These are phyloP conservation scores for Hypseocharis bilobata DNA, from an alignment of 441 rosid genomes.

Conservation along the genomic window DNA sequence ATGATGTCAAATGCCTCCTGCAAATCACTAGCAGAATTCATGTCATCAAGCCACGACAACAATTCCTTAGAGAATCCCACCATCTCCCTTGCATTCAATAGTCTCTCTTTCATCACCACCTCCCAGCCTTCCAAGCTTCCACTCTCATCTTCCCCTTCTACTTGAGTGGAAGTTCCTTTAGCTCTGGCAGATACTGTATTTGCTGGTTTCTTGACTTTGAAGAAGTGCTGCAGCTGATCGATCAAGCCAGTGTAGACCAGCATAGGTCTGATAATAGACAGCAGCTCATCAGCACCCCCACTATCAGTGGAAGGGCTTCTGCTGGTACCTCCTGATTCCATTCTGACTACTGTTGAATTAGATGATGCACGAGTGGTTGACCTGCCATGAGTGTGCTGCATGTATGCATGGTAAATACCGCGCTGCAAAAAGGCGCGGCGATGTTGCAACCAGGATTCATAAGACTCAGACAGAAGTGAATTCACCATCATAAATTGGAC, in stretches of 20 bases:
- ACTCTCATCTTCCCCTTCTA: slow-evolving; percentile 36
- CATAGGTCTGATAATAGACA: slow-evolving; percentile 69
- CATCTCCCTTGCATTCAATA: slow-evolving; percentile 76
- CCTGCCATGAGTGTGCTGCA: slow-evolving; percentile 89
- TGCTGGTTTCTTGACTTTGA: slow-evolving; percentile 56
- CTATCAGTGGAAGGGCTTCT: slow-evolving; percentile 33
- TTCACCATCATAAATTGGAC: slow-evolving; percentile 99
- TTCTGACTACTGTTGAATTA: slow-evolving; percentile 24
- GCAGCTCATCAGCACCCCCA: slow-evolving; percentile 43
- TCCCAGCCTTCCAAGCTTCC: slow-evolving; percentile 78
- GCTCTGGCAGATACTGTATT: slow-evolving; percentile 25
- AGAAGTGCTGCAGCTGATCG: slow-evolving; percentile 82
- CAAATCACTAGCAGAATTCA: slow-evolving; percentile 61
- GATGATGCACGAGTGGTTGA: slow-evolving; percentile 35
- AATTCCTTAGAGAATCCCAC: slow-evolving; percentile 79
- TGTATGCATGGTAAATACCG: slow-evolving; percentile 83
- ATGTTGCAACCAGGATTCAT: slow-evolving; percentile 90
- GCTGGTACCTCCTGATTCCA: slow-evolving; percentile 46
- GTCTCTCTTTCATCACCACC: slow-evolving; percentile 66
- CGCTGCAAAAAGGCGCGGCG: slow-evolving; percentile 82
- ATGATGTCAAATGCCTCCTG: slow-evolving; percentile 90
- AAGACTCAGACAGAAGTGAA: slow-evolving; percentile 86
- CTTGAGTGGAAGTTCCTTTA: slow-evolving; percentile 40
- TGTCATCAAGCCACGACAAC: slow-evolving; percentile 81
- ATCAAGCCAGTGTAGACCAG: slow-evolving; percentile 91